Evolutionary conservation across 2,329 filamentous ascomycete species (phyloP).

Genomic region (Aurifilum marmelostoma): DNA sequence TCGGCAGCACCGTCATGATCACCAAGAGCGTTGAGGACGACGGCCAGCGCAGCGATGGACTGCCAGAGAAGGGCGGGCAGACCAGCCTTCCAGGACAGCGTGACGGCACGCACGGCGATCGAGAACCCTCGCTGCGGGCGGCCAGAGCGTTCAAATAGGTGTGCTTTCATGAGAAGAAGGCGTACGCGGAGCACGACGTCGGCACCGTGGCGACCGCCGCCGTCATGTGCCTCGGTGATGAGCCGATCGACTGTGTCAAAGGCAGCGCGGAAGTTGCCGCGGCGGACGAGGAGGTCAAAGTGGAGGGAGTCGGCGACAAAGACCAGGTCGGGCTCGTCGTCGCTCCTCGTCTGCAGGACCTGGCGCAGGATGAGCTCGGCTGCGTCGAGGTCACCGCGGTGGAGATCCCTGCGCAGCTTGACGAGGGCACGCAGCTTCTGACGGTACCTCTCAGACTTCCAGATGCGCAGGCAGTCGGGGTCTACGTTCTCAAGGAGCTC

Average conservation of each 20-base stretch:
- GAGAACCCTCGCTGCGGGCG: slow-evolving; percentile 77
- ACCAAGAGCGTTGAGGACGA: slow-evolving; percentile 68
- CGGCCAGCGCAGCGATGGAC: slow-evolving; percentile 67
- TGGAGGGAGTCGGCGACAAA: slow-evolving; percentile 56
- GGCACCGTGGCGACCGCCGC: slow-evolving; percentile 39
- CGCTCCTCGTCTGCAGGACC: slow-evolving; percentile 54
- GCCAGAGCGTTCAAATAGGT: slow-evolving; percentile 68
- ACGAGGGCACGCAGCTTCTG: slow-evolving; percentile 68
- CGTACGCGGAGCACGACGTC: slow-evolving; percentile 69
- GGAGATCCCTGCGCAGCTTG: slow-evolving; percentile 65
- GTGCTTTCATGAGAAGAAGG: slow-evolving; percentile 73
- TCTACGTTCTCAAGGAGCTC: slow-evolving; percentile 55
- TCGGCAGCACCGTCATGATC: slow-evolving; percentile 71
- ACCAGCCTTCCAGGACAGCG: slow-evolving; percentile 70
- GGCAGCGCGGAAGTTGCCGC: slow-evolving; percentile 51
- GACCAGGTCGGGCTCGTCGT: slow-evolving; percentile 56
- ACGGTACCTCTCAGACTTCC: slow-evolving; percentile 79
- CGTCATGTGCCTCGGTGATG: slow-evolving; percentile 46
- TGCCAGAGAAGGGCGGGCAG: slow-evolving; percentile 74
- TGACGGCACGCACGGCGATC: slow-evolving; percentile 73
- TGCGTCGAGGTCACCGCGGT: slow-evolving; percentile 55
- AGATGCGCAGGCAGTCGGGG: slow-evolving; percentile 60
- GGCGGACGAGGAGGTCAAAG: slow-evolving; percentile 54
- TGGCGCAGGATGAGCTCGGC: slow-evolving; percentile 55
- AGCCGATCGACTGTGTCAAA: slow-evolving; percentile 52